Evolutionary conservation across 352 stramenopile species (phyloP), one percentile per base, ranked within the genome.

Genomic region (Globisporangium barbulae): DNA sequence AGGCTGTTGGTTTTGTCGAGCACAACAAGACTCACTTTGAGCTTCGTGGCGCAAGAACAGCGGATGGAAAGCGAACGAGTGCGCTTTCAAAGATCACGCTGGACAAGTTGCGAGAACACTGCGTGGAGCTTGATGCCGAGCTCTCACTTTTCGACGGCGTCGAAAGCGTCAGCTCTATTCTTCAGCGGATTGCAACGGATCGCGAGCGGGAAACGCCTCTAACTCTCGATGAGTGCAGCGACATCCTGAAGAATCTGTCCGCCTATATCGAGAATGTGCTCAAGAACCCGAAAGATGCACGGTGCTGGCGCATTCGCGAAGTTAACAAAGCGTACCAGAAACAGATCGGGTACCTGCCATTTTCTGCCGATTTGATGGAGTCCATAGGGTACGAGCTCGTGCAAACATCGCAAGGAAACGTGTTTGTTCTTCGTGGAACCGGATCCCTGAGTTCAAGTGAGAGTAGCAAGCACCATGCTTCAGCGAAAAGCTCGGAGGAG

Each of bases 281-380:
- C 5, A 89, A 84, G 63, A 86, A 89, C 53, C 81, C 81, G 1
- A 90, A 89, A 53, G 83, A 92, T 53, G 83, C 81, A 30, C 58
- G 76, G 19, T 88, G 69, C 21, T 90, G 83, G 83, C 67, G 78
- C 0, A 92, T 92, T 33, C 72, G 83, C 31, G 75, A 90, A 70
- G 64, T 63, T 0, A 90, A 92, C 53, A 66, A 71, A 7, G 73
- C 68, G 1, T 92, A 84, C 47, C 79, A 90, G 37, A 69, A 73
- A 0, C 79, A 92, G 63, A 76, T 90, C 33, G 83, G 81, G 8
- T 85, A 85, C 47, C 61, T 90, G 5, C 76, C 81, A 1, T 76
- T 71, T 31, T 64, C 58, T 0, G 59, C 48, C 1, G 83, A 90
- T 25, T 48, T 92, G 25, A 90, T 90, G 83, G 78, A 63, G 21